A percentile compares a stretch with the other conserved stretches of the same genome.
Evolutionary conservation across 768 basidiomycete species (phyloP).

Genomic region (Tricholoma bakamatsutake): DNA sequence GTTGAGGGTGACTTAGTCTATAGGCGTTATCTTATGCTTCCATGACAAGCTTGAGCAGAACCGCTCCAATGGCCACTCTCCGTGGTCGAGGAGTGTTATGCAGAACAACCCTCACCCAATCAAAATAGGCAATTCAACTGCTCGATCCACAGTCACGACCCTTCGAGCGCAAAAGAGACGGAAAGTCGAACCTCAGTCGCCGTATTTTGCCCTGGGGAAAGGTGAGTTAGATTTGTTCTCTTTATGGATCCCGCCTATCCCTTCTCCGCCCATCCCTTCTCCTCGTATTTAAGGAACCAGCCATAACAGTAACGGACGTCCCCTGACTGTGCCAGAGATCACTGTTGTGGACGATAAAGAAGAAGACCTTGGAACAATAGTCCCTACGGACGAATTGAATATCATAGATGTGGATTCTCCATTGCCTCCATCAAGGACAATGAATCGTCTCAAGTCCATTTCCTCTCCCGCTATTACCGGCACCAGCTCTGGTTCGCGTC

Average conservation of each 20-base stretch:
- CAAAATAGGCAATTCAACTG: not conserved
- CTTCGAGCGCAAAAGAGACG: not conserved
- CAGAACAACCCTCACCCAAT: not conserved
- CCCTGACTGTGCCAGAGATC: not conserved
- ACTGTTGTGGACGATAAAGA: slow-evolving; percentile 4
- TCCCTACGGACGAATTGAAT: slow-evolving; percentile 5
- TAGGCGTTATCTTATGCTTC: not conserved
- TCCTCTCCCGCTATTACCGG: not conserved
- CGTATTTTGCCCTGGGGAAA: not conserved
- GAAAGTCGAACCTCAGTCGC: not conserved
- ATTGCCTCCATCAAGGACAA: not conserved
- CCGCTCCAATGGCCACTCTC: not conserved
- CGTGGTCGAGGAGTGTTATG: not conserved
- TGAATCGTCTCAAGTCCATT: not conserved
- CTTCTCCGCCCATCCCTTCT: not conserved
- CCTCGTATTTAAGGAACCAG: not conserved
- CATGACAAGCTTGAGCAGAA: not conserved
- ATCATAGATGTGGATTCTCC: not conserved
- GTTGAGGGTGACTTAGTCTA: not conserved
- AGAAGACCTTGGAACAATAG: slow-evolving; percentile 4
- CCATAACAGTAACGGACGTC: not conserved
- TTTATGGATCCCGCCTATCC: not conserved
- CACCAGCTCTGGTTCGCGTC: slow-evolving; percentile 4
- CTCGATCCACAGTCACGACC: not conserved
- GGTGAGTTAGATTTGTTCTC: not conserved